These are phyloP conservation scores for Pichia kluyveri DNA, from an alignment of 805 yeast genomes.

Conservation along the genomic window DNA sequence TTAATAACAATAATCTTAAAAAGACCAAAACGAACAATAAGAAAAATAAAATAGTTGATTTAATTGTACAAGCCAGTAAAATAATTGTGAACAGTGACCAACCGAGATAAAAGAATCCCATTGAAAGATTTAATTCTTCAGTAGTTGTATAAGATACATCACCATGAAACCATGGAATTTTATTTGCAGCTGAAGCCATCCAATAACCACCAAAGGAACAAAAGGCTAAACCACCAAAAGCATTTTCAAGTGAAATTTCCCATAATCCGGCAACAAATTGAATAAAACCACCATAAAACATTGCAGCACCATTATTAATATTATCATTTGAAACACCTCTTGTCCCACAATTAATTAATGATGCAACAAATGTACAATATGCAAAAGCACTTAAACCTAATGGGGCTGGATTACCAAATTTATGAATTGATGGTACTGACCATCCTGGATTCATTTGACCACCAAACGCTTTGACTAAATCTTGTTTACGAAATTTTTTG, in stretches of 20 bases:
- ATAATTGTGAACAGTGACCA: constrained; percentile 57
- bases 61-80: constrained; percentile 45
- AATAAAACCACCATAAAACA: constrained; percentile 65
- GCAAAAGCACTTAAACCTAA: constrained; percentile 67
- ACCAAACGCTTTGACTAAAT: constrained; percentile 61
- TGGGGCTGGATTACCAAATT: constrained; percentile 66
- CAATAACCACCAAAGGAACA: constrained; percentile 64
- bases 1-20: constrained; percentile 43
- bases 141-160: constrained; percentile 37
- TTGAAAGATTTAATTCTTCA: constrained; percentile 36
- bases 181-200: constrained; percentile 62
- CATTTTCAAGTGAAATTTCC: constrained; percentile 64
- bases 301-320: constrained; percentile 53
- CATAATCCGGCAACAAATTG: constrained; percentile 67
- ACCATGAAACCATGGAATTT: constrained; percentile 48
- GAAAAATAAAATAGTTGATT: constrained; percentile 43
- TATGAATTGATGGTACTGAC: constrained; percentile 15
- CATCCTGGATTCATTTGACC: constrained; percentile 72
- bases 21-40: constrained; percentile 42
- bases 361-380: constrained; percentile 56
- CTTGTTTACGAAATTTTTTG: constrained; percentile 53
- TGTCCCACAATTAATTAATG: constrained; percentile 53
- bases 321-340: constrained; percentile 54
- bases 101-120: constrained; percentile 50
- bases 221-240: constrained; percentile 62